phyloP scores from a whole-genome alignment of 176 grass and related monocot genomes.

The Echinochloa phyllopogon region DNA sequence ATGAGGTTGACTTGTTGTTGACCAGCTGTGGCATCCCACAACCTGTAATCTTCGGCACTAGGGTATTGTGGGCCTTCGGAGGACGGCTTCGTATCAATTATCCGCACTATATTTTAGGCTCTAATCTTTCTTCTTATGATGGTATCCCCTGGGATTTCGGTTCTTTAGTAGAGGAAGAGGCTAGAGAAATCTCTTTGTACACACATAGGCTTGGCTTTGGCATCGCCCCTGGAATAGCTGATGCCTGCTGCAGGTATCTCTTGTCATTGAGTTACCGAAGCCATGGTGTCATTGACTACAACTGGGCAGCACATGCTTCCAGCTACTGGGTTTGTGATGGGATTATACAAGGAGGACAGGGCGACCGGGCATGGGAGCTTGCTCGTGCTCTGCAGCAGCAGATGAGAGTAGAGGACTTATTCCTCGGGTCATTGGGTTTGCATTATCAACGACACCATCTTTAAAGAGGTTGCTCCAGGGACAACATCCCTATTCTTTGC shows the following conservation, averaged over 20 bases:
- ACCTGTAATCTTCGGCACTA: not conserved
- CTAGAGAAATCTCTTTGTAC: not conserved
- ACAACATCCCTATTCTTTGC: not conserved
- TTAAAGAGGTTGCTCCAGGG: not conserved
- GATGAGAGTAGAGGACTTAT: not conserved
- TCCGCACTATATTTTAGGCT: no score
- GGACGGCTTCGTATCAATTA: constrained; percentile 23
- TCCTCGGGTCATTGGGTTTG: no score
- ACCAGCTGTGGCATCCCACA: rapidly evolving
- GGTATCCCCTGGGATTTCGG: no score
- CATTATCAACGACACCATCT: no score
- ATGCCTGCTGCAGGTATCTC: not conserved
- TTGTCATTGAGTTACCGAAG: rapidly evolving
- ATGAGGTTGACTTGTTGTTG: not conserved
- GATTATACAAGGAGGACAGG: not conserved
- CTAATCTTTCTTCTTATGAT: not conserved
- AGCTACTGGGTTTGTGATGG: constrained; percentile 41
- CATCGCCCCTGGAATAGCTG: rapidly evolving
- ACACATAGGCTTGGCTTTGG: rapidly evolving
- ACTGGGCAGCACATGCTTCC: constrained; percentile 16
- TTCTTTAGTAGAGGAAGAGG: not conserved
- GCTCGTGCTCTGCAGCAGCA: not conserved
- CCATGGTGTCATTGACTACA: not conserved
- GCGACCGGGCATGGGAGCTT: constrained; percentile 20
- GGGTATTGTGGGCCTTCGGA: constrained; percentile 4